These are phyloP conservation scores for Rhexocercosporidium sp. DNA, from an alignment of 2,329 filamentous ascomycete species.

Conservation along the genomic window DNA sequence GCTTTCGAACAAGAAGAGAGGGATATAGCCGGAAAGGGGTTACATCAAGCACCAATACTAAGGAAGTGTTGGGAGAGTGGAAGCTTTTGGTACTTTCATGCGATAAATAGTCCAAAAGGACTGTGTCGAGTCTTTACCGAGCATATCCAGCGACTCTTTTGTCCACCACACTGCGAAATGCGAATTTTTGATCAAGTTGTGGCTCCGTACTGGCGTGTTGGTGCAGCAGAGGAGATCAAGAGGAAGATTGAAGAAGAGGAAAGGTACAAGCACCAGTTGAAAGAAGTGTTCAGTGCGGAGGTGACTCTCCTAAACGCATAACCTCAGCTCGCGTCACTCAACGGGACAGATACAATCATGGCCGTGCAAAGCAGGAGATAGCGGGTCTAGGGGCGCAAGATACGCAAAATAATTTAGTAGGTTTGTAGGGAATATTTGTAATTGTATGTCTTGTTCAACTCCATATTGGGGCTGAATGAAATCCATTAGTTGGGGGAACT, in stretches of 20 bases:
- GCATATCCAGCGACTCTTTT: background rate
- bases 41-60: background rate
- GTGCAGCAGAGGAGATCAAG: background rate
- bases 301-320: no score
- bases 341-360: no score
- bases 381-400: no score
- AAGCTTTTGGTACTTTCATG: conserved; percentile 1
- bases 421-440: no score
- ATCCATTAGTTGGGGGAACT: no score
- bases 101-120: conserved; percentile 1
- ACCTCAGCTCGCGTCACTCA: no score
- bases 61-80: background rate
- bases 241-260: conserved; percentile 2
- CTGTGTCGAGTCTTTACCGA: background rate
- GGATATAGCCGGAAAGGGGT: background rate
- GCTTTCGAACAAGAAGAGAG: conserved; percentile 6
- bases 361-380: no score
- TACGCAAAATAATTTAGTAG: no score
- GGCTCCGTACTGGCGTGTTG: background rate
- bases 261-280: background rate
- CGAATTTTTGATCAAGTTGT: conserved; percentile 2
- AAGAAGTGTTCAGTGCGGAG: background rate
- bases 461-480: no score
- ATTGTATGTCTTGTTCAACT: no score
- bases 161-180: background rate